These are phyloP conservation scores for Saccharomycopsis hybrid DNA, from an alignment of 1,139 yeast species.

Conservation along the genomic window DNA sequence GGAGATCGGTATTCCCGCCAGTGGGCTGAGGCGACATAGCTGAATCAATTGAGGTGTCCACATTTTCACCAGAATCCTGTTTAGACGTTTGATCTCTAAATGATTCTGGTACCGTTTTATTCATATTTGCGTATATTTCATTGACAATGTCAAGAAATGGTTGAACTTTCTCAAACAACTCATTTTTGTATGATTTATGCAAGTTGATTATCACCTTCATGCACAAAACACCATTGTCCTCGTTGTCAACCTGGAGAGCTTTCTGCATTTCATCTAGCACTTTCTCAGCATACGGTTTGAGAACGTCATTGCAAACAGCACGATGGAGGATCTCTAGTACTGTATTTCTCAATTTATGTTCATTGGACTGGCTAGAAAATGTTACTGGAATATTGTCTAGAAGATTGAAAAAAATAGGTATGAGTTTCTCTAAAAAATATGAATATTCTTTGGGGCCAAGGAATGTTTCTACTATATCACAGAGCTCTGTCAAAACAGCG, in stretches of 20 bases:
- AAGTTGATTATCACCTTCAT: constrained; percentile 82
- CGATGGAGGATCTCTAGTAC: constrained; percentile 77
- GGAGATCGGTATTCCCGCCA: constrained; percentile 29
- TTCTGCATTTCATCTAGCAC: constrained; percentile 55
- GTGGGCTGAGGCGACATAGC: constrained; percentile 25
- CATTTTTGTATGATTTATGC: constrained; percentile 76
- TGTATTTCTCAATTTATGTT: constrained; percentile 69
- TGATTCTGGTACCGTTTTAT: constrained; percentile 3
- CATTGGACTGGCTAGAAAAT: constrained; percentile 53
- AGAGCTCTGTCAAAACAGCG: constrained; percentile 67
- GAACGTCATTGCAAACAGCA: constrained; percentile 73
- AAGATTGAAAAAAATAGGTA: constrained; percentile 56
- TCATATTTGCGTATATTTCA: constrained; percentile 60
- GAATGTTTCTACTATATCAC: constrained; percentile 80
- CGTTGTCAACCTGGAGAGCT: constrained; percentile 72
- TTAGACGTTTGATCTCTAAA: constrained; percentile 5
- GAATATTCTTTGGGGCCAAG: constrained; percentile 78
- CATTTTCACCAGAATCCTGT: not conserved
- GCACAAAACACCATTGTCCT: constrained; percentile 89
- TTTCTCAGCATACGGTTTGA: constrained; percentile 62
- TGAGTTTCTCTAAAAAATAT: constrained; percentile 51
- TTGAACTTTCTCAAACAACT: constrained; percentile 64
- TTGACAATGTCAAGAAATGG: constrained; percentile 74
- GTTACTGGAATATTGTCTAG: constrained; percentile 61
- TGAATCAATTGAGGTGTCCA: not conserved